Evolutionary conservation across 163 green algal species (phyloP).

Genomic region (Chlorella variabilis): DNA sequence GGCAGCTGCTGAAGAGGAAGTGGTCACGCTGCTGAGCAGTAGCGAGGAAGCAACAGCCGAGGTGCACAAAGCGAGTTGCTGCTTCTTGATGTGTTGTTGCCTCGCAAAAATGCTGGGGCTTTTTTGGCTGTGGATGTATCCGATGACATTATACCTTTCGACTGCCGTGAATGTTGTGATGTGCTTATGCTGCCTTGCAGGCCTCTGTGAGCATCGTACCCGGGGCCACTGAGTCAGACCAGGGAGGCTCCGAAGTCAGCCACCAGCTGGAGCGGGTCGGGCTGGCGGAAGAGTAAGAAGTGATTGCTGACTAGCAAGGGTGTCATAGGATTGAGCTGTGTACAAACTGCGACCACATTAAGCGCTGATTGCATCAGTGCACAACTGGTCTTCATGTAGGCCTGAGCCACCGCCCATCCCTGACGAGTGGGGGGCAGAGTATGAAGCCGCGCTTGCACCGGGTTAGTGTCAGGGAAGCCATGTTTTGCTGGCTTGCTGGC

Average conservation of each 20-base stretch:
- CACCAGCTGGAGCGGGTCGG: conserved; percentile 56
- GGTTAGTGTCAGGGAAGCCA: too few species aligned
- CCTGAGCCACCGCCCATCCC: background rate
- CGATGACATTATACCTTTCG: too few species aligned
- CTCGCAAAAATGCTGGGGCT: too few species aligned
- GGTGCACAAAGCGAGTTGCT: background rate
- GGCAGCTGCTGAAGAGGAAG: background rate
- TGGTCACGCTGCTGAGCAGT: conserved; percentile 27
- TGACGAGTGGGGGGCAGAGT: background rate
- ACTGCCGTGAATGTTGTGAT: too few species aligned
- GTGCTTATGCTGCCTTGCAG: background rate
- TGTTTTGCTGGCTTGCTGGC: too few species aligned
- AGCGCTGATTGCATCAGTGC: too few species aligned
- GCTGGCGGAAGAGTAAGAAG: conserved; percentile 41
- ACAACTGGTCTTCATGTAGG: too few species aligned
- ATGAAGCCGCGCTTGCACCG: background rate
- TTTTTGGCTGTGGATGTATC: too few species aligned
- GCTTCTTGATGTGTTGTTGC: too few species aligned
- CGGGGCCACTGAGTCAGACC: background rate
- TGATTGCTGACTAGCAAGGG: background rate
- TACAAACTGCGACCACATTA: too few species aligned
- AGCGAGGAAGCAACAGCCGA: conserved; percentile 7
- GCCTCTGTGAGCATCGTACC: background rate
- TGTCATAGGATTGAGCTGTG: too few species aligned
- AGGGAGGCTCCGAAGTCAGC: conserved; percentile 36